Evolutionary conservation across 2,329 filamentous ascomycete species (phyloP).

Genomic region (Colletotrichum gigasporum): DNA sequence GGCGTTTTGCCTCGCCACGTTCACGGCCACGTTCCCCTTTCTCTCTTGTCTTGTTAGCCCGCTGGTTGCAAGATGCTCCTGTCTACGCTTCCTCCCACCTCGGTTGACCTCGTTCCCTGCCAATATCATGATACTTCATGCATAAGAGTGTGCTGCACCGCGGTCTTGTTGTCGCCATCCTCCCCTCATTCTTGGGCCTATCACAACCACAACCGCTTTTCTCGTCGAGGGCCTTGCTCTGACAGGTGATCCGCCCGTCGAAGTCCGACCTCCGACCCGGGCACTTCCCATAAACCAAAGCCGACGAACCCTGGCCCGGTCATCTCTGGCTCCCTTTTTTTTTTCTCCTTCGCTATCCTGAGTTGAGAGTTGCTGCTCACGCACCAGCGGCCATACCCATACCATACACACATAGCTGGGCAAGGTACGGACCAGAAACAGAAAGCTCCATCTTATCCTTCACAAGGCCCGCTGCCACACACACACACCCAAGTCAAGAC

Average conservation of each 20-base stretch:
- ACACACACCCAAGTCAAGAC: slow-evolving; percentile 13
- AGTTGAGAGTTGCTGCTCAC: neutral
- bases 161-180: slow-evolving; percentile 3
- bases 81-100: neutral
- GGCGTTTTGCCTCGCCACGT: neutral
- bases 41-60: neutral
- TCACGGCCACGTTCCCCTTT: neutral
- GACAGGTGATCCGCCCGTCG: neutral
- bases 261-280: neutral
- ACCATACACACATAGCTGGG: neutral
- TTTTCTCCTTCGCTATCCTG: neutral
- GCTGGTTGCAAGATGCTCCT: slow-evolving; percentile 8
- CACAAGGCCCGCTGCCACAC: slow-evolving; percentile 19
- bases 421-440: no score
- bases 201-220: neutral
- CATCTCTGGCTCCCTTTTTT: neutral
- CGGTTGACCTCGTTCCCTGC: slow-evolving; percentile 7
- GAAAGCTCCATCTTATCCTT: slow-evolving; percentile 26
- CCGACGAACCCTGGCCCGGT: neutral
- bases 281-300: neutral
- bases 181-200: slow-evolving; percentile 3
- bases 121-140: slow-evolving; percentile 25
- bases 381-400: neutral
- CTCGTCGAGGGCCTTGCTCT: neutral
- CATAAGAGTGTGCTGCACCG: slow-evolving; percentile 16